Percentiles rank a stretch among this genome's conserved stretches.
Evolutionary conservation across 2,329 filamentous ascomycete species (phyloP).

Genomic region (Aureobasidium sp.): DNA sequence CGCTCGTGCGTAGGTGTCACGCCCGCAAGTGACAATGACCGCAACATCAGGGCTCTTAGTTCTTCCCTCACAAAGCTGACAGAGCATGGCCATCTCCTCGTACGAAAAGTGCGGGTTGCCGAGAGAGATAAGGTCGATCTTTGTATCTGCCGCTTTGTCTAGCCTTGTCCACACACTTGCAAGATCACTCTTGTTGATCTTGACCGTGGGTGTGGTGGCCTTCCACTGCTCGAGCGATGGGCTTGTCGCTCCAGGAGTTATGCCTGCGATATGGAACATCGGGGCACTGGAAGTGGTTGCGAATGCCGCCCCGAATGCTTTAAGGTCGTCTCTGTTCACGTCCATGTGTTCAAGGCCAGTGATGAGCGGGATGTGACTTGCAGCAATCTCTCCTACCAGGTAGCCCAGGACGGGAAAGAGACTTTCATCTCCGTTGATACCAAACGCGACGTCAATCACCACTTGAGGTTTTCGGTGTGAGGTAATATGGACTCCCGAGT

Average conservation of each 20-base stretch:
- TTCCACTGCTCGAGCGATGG: neutral
- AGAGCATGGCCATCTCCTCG: constrained; percentile 31
- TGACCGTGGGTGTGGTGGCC: neutral
- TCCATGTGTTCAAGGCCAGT: constrained; percentile 27
- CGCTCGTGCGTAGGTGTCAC: constrained; percentile 20
- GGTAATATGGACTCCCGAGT: constrained; percentile 26
- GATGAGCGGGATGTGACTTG: constrained; percentile 31
- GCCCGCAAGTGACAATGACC: constrained; percentile 18
- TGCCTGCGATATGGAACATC: constrained; percentile 39
- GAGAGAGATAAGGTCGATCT: constrained; percentile 35
- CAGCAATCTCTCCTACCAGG: constrained; percentile 27
- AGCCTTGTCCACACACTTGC: constrained; percentile 13
- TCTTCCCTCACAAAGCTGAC: constrained; percentile 25
- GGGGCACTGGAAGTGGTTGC: constrained; percentile 36
- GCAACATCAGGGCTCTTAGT: constrained; percentile 18
- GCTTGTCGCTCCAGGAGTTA: constrained; percentile 33
- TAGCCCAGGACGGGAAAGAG: constrained; percentile 38
- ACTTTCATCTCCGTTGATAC: constrained; percentile 27
- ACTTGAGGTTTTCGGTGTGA: constrained; percentile 19
- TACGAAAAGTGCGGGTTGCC: constrained; percentile 42
- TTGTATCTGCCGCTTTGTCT: constrained; percentile 14
- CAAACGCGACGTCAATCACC: constrained; percentile 13
- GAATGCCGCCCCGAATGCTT: constrained; percentile 41
- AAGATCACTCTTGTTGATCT: neutral
- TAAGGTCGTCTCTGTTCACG: constrained; percentile 30